Evolutionary conservation across 768 basidiomycete genomes (phyloP).

Genomic region (Boletus reticuloceps): DNA sequence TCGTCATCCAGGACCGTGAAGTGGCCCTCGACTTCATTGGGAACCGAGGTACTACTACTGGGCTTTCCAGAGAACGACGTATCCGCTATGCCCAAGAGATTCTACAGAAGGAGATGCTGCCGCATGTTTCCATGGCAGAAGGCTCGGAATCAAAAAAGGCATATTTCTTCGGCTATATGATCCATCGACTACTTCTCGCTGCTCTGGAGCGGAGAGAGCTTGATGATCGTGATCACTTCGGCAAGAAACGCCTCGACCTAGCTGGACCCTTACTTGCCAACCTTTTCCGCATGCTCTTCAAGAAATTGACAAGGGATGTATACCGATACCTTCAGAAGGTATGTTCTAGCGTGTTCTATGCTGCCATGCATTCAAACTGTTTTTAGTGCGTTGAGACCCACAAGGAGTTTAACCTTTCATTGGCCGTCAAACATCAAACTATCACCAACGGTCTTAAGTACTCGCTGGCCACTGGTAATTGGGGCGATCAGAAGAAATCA

Average conservation of each 20-base stretch:
- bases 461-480: slow-evolving; percentile 97
- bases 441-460: slow-evolving; percentile 99
- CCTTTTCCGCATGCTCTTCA: slow-evolving; percentile 95
- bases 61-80: slow-evolving; percentile 87
- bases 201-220: slow-evolving; percentile 92
- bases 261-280: slow-evolving; percentile 96
- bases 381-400: slow-evolving; percentile 91
- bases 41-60: slow-evolving; percentile 93
- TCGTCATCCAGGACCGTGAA: slow-evolving; percentile 96
- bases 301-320: slow-evolving; percentile 95
- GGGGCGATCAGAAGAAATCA: slow-evolving; percentile 99
- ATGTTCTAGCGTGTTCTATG: slow-evolving; percentile 4
- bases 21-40: slow-evolving; percentile 98
- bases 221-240: slow-evolving; percentile 99
- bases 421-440: slow-evolving; percentile 94
- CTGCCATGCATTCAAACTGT: not conserved
- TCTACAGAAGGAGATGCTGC: slow-evolving; percentile 97
- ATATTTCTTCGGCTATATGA: slow-evolving; percentile 99
- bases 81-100: slow-evolving; percentile 97
- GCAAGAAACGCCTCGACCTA: slow-evolving; percentile 94
- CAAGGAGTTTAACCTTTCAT: slow-evolving; percentile 88
- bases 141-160: slow-evolving; percentile 98
- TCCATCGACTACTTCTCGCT: slow-evolving; percentile 90
- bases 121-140: slow-evolving; percentile 94
- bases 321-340: slow-evolving; percentile 98